phyloP scores from a whole-genome alignment of 352 stramenopile species.

The Plasmopara viticola region DNA sequence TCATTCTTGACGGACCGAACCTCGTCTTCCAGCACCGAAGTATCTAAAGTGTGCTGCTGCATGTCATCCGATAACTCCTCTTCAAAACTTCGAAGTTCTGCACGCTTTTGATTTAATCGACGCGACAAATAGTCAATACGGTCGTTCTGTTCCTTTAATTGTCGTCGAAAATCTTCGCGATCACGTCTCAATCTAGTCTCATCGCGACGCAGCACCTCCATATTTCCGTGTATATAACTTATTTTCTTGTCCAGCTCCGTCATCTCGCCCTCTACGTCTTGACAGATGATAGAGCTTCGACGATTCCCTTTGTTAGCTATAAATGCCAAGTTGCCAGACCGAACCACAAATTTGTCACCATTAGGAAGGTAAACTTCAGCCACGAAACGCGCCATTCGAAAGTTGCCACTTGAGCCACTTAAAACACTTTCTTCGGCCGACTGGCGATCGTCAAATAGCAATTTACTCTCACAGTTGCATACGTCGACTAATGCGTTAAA shows the following conservation, averaged over 20 bases:
- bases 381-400: constrained; percentile 49
- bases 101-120: constrained; percentile 33
- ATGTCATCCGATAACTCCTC: constrained; percentile 48
- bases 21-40: constrained; percentile 58
- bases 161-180: constrained; percentile 24
- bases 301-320: constrained; percentile 56
- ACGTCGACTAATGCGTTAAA: constrained; percentile 72
- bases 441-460: constrained; percentile 49
- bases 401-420: constrained; percentile 35
- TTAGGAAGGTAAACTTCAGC: constrained; percentile 53
- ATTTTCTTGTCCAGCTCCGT: constrained; percentile 39
- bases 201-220: constrained; percentile 36
- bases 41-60: constrained; percentile 55
- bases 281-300: constrained; percentile 53
- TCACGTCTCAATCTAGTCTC: constrained; percentile 30
- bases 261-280: constrained; percentile 53
- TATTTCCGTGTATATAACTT: constrained; percentile 27
- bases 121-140: constrained; percentile 39
- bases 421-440: constrained; percentile 42
- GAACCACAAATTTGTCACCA: constrained; percentile 69
- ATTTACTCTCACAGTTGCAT: constrained; percentile 57
- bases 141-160: constrained; percentile 30
- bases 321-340: constrained; percentile 59
- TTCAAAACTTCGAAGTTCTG: constrained; percentile 46
- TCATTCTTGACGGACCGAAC: constrained; percentile 35